phyloP scores from a whole-genome alignment of 2,329 filamentous ascomycete species.

The Colletotrichum phormii region DNA sequence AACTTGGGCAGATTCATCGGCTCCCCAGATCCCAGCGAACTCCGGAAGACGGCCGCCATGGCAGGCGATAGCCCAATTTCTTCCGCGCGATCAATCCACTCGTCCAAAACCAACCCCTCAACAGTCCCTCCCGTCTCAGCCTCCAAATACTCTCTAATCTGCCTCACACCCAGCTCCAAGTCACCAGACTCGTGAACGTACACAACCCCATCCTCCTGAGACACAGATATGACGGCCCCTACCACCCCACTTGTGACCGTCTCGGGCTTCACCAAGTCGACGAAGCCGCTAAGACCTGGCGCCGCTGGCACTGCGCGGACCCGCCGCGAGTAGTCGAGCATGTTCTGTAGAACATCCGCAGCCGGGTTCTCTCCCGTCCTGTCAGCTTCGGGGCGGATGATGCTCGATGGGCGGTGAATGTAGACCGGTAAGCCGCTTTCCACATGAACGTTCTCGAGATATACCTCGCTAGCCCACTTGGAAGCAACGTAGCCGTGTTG shows the following conservation, averaged over 20 bases:
- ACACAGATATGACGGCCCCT: not conserved
- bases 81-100: not conserved
- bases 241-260: not conserved
- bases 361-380: not conserved
- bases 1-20: not conserved
- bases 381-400: not conserved
- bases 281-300: not conserved
- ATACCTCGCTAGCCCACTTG: slow-evolving; percentile 50
- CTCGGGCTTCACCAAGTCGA: not conserved
- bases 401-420: slow-evolving; percentile 43
- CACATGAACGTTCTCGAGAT: slow-evolving; percentile 41
- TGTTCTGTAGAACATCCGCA: not conserved
- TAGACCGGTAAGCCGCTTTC: slow-evolving; percentile 38
- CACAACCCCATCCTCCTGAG: not conserved
- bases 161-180: not conserved
- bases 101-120: not conserved
- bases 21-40: not conserved
- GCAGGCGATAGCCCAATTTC: not conserved
- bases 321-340: not conserved
- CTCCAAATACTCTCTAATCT: not conserved
- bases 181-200: not conserved
- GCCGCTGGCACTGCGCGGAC: not conserved
- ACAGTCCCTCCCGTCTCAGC: not conserved
- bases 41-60: not conserved
- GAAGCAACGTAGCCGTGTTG: slow-evolving; percentile 46